phyloP scores from a whole-genome alignment of 306 rosid genomes.

The Morella rubra region DNA sequence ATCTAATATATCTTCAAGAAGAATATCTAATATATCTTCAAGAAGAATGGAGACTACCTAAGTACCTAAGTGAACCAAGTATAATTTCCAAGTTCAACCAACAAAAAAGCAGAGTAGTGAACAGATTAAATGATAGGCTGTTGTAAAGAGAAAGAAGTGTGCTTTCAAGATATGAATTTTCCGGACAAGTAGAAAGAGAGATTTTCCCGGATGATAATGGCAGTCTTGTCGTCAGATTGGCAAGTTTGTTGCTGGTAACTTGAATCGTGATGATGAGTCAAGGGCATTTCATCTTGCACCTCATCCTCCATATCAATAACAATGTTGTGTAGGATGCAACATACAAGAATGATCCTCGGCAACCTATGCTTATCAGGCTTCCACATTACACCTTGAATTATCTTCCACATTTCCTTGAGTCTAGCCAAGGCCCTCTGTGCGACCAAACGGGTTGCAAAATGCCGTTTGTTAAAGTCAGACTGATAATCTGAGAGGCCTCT shows the following conservation, averaged over 20 bases:
- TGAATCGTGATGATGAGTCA: constrained; percentile 59
- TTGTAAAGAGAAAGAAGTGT: not conserved
- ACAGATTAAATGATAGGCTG: constrained; percentile 2
- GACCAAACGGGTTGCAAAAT: constrained; percentile 60
- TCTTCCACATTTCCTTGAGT: constrained; percentile 79
- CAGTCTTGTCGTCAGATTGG: constrained; percentile 47
- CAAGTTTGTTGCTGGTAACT: constrained; percentile 65
- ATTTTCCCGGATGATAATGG: constrained; percentile 52
- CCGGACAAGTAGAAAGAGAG: constrained; percentile 55
- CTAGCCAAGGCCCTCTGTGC: constrained; percentile 72
- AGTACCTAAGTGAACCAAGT: not conserved
- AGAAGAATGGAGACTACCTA: not conserved
- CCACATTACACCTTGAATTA: constrained; percentile 87
- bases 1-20: too few species aligned
- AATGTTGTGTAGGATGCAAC: constrained; percentile 86
- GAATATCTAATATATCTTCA: not conserved
- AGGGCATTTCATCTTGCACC: constrained; percentile 44
- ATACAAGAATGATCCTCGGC: constrained; percentile 79
- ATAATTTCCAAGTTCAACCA: not conserved
- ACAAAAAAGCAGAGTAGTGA: not conserved
- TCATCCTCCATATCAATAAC: constrained; percentile 77
- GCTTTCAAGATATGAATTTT: constrained; percentile 27
- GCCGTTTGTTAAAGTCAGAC: constrained; percentile 59
- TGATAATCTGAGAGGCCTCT: constrained; percentile 48
- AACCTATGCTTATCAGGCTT: constrained; percentile 74